phyloP scores from a whole-genome alignment of 164 flowering plant genomes.

The Tetracentron sinense region DNA sequence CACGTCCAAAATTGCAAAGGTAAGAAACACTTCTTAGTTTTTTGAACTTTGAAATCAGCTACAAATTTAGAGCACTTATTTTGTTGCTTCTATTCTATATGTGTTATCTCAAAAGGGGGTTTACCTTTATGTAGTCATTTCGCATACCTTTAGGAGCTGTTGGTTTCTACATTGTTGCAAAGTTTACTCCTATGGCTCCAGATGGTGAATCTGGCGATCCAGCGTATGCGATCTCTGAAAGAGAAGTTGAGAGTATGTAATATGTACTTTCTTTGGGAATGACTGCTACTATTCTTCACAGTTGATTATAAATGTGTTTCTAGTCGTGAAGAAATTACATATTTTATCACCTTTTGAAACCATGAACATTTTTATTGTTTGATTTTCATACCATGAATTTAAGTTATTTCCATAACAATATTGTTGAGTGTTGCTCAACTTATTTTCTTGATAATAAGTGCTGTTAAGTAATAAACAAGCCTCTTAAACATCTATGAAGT shows the following conservation, averaged over 20 bases:
- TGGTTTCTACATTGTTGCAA: slow-evolving; percentile 83
- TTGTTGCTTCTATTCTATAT: slow-evolving; percentile 6
- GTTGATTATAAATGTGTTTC: not conserved
- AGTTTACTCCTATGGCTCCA: slow-evolving; percentile 88
- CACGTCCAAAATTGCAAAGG: slow-evolving; percentile 90
- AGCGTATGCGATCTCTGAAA: slow-evolving; percentile 69
- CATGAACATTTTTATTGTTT: not conserved
- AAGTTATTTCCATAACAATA: not conserved
- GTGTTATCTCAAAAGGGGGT: slow-evolving; percentile 5
- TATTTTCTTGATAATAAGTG: not conserved
- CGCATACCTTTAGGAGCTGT: slow-evolving; percentile 96
- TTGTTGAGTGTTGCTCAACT: not conserved
- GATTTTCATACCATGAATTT: too few species aligned
- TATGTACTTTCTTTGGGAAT: not conserved
- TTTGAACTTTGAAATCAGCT: not conserved
- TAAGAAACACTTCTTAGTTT: slow-evolving; percentile 14
- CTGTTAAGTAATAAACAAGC: too few species aligned
- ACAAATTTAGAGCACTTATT: too few species aligned
- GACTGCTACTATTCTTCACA: not conserved
- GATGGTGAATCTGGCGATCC: slow-evolving; percentile 97
- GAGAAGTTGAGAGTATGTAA: slow-evolving; percentile 74
- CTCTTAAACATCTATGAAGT: too few species aligned
- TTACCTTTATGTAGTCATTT: slow-evolving; percentile 54
- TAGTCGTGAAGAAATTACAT: too few species aligned
- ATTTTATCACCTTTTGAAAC: too few species aligned